Evolutionary conservation across 192 early-diverging fungal genomes (phyloP).

Genomic region (Rhizophagus sp.): DNA sequence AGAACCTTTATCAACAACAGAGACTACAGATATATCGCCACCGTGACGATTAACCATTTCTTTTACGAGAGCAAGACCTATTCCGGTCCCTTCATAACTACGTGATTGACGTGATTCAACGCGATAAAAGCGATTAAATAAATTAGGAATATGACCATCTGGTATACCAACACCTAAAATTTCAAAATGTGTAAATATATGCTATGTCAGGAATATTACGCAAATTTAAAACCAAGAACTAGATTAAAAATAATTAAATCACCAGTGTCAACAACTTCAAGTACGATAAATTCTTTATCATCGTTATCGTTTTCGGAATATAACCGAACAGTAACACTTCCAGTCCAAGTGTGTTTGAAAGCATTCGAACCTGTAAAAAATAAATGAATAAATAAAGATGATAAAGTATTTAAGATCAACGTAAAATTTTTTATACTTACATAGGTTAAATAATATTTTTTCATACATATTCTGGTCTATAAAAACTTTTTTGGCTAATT

Average conservation of each 20-base stretch:
- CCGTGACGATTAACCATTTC: slow-evolving; percentile 52
- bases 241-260: neutral
- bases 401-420: neutral
- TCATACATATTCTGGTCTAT: slow-evolving; percentile 23
- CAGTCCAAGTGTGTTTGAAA: slow-evolving; percentile 51
- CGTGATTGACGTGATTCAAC: slow-evolving; percentile 55
- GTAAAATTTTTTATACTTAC: slow-evolving; percentile 12
- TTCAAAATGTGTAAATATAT: slow-evolving; percentile 1
- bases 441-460: slow-evolving; percentile 29
- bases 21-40: slow-evolving; percentile 44
- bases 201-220: neutral
- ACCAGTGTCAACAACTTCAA: slow-evolving; percentile 39
- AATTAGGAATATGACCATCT: slow-evolving; percentile 39
- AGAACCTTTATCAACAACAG: slow-evolving; percentile 46
- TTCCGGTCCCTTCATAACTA: slow-evolving; percentile 61
- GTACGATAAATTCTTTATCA: slow-evolving; percentile 36
- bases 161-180: slow-evolving; percentile 57
- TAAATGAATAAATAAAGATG: neutral
- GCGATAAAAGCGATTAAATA: slow-evolving; percentile 65
- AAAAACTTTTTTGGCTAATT: slow-evolving; percentile 7
- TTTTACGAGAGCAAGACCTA: slow-evolving; percentile 50
- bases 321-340: slow-evolving; percentile 51
- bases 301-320: slow-evolving; percentile 45
- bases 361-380: slow-evolving; percentile 38
- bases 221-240: neutral